Percentiles rank a stretch among this genome's conserved stretches.
These are phyloP conservation scores for Tagetes erecta DNA, from an alignment of 129 eudicot species.

Conservation along the genomic window DNA sequence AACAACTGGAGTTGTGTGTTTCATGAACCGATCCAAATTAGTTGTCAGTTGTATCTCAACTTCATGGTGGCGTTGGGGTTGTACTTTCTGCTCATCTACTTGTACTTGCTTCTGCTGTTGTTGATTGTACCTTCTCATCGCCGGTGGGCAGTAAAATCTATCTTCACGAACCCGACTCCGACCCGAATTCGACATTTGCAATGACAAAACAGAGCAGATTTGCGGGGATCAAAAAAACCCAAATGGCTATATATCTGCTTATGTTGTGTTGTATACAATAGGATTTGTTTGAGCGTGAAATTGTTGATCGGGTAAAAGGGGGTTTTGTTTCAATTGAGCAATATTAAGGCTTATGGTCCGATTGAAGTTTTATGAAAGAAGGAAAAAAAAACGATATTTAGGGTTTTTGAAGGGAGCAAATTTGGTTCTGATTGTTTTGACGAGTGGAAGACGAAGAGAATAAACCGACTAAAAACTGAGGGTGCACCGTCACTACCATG, in stretches of 20 bases:
- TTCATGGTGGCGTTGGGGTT: constrained; percentile 28
- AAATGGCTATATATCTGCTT: not conserved
- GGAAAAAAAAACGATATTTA: not conserved
- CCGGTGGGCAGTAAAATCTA: constrained; percentile 86
- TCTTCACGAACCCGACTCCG: constrained; percentile 65
- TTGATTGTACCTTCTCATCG: constrained; percentile 63
- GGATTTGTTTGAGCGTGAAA: not conserved
- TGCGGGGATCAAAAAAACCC: constrained; percentile 25
- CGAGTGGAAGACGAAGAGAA: constrained; percentile 40
- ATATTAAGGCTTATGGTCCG: constrained; percentile 18
- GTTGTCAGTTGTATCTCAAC: constrained; percentile 29
- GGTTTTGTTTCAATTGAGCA: not conserved
- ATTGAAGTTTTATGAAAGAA: constrained; percentile 28
- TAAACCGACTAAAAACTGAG: constrained; percentile 31
- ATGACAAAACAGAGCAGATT: not conserved
- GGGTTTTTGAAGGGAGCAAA: constrained; percentile 36
- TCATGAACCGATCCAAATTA: constrained; percentile 89
- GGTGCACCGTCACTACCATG: constrained; percentile 30
- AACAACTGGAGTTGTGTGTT: constrained; percentile 80
- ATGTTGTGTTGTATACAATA: not conserved
- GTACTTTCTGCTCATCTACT: constrained; percentile 39
- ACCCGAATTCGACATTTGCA: constrained; percentile 51
- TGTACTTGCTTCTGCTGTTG: constrained; percentile 45
- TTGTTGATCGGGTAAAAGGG: constrained; percentile 18
- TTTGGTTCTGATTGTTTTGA: constrained; percentile 22